Evolutionary conservation across 2,329 filamentous ascomycete species (phyloP), one percentile per base, ranked within the genome.

Genomic region (Colletotrichum destructivum): DNA sequence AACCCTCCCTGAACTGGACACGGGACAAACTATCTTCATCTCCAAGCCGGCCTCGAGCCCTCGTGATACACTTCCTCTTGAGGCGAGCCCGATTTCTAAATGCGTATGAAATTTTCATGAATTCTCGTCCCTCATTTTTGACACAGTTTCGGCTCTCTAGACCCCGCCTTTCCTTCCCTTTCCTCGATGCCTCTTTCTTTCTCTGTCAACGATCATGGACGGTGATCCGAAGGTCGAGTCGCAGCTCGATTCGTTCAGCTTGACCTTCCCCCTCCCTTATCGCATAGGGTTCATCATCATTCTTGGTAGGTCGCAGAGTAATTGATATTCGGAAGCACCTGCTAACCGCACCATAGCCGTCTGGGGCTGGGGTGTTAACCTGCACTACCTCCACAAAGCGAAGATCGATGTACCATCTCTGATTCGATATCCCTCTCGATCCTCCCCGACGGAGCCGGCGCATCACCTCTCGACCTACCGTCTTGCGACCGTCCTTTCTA

Each of bases 291-390:
- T 97, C 76, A 92, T 98, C 77, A 85, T 96, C 74, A 92, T 97
- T 64, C 85, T 97, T 74, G 96, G 95, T 97, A 86, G 74, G 88
- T 77, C 42, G 66, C 38, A 42, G 55, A 8, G 9, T 2, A 23
- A 7, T 42, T 54, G 52, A 35, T 4, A 15, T 4, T 5, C 18
- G 15, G 21, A 31, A 21, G 69, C 73, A 46, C 2, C 15, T 16
- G 26, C 69, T 73, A 38, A 75, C 56, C 9, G 11, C 62, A 47
- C 42, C 71, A 74, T 75, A 97, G 95, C 94, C 76, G 92, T 97
- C 78, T 98, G 96, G 96, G 95, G 94, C 80, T 99, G 96, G 95
- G 95, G 92, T 75, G 83, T 93, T 76, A 98, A 98, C 84, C 90
- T 98, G 51, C 95, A 98, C 80, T 95, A 94, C 83, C 91, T 98